Percentiles rank a stretch among this genome's conserved stretches.
Conservation (phyloP, 2,329 filamentous ascomycete species). For the Paecilomyces niveus region DNA sequence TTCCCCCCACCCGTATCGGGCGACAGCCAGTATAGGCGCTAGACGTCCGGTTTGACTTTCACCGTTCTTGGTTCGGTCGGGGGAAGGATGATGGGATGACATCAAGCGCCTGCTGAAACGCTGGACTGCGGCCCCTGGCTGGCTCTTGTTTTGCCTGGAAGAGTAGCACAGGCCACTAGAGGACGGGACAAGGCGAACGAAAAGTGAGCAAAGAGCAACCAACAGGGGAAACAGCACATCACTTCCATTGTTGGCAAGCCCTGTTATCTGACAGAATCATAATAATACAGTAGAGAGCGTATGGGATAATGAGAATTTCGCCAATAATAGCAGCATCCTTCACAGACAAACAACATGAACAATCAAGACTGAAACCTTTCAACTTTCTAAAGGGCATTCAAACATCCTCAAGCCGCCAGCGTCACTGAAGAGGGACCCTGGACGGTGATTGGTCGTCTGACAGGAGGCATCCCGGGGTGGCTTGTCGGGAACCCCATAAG, state of each 20-base stretch:
- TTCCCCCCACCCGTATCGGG: background rate
- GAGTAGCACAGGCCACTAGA: background rate
- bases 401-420: too few species aligned
- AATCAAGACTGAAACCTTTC: too few species aligned
- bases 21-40: background rate
- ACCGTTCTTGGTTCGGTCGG: background rate
- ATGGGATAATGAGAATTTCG: background rate
- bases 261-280: background rate
- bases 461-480: background rate
- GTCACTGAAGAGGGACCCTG: background rate
- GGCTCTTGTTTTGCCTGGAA: background rate
- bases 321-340: background rate
- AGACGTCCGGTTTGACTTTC: background rate
- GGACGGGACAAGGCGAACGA: background rate
- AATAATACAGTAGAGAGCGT: background rate
- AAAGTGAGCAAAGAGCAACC: background rate
- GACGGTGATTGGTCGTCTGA: background rate
- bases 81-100: slow-evolving; percentile 19
- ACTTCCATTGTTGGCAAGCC: background rate
- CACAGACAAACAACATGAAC: too few species aligned
- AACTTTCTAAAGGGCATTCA: too few species aligned
- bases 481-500: background rate
- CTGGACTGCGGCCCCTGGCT: background rate
- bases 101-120: slow-evolving; percentile 32
- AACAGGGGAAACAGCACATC: background rate